Evolutionary conservation across 495 filamentous ascomycete genomes (phyloP).

Genomic region (Annulohypoxylon nitens): DNA sequence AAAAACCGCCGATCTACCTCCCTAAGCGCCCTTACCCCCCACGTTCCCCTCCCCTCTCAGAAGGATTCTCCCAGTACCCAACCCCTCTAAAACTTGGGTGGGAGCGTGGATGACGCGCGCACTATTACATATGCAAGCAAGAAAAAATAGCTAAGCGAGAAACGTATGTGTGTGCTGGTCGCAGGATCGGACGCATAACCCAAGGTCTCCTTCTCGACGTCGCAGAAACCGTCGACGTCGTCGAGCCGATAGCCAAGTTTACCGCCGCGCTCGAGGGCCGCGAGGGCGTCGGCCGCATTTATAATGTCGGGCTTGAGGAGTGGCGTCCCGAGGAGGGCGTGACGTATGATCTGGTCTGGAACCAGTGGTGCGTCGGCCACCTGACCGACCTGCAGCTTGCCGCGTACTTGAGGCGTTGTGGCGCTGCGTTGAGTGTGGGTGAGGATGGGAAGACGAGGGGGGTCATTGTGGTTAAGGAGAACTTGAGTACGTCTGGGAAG

Average conservation of each 20-base stretch:
- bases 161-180: not conserved
- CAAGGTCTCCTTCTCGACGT: slow-evolving; percentile 60
- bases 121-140: not conserved
- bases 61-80: not conserved
- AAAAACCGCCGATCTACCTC: not conserved
- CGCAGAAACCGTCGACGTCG: slow-evolving; percentile 62
- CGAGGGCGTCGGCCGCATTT: slow-evolving; percentile 70
- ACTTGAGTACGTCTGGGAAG: slow-evolving; percentile 70
- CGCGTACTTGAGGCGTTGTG: slow-evolving; percentile 74
- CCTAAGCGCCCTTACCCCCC: slow-evolving; percentile 3
- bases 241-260: slow-evolving; percentile 71
- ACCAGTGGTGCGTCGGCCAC: slow-evolving; percentile 94
- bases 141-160: slow-evolving; percentile 1
- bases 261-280: slow-evolving; percentile 61
- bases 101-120: not conserved
- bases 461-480: slow-evolving; percentile 89
- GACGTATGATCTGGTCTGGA: slow-evolving; percentile 75
- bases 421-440: slow-evolving; percentile 60
- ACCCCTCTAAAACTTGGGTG: not conserved
- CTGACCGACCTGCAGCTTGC: slow-evolving; percentile 83
- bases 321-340: slow-evolving; percentile 71
- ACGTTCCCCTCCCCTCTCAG: not conserved
- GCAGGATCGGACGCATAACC: slow-evolving; percentile 69
- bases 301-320: slow-evolving; percentile 79
- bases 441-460: slow-evolving; percentile 55